Evolutionary conservation across 345 rosid genomes (phyloP), one percentile per base, ranked within the genome.

Genomic region (Salix caprea): DNA sequence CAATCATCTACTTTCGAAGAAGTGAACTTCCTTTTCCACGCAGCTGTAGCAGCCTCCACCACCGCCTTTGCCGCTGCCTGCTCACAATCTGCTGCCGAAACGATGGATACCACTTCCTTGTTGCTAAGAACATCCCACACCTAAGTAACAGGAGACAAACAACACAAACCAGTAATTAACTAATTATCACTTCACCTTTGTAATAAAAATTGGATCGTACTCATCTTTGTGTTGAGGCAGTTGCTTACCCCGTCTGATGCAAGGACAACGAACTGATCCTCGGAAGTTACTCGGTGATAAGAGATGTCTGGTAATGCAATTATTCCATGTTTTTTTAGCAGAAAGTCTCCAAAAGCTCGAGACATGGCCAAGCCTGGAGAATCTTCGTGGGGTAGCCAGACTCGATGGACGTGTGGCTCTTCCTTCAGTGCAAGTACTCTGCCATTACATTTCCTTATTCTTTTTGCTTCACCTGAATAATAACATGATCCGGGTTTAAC

Each of bases 281-380:
- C 65, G 4, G 89, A 65, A 72, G 90, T 83, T 50, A 94, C 69
- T 26, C 83, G 89, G 83, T 78, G 91, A 61, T 74, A 69, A 70
- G 92, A 88, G 80, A 94, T 77, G 2, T 95, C 86, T 0, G 99
- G 99, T 40, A 85, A 72, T 1, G 97, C 91, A 46, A 90, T 93
- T 8, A 93, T 78, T 66, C 99, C 98, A 9, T 89, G 87, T 66
- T 86, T 74, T 78, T 95, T 90, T 28, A 93, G 93, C 23, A 88
- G 56, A 74, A 86, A 91, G 74, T 95, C 97, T 1, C 99, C 98
- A 0, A 95, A 90, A 76, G 98, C 94, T 30, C 99, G 85, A 23
- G 99, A 89, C 99, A 95, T 95, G 72, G 99, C 99, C n/a, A 93
- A 74, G 18, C 99, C 99, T 2, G 99, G 99, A 6, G 73, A 48